A percentile compares a stretch with the other conserved stretches of the same genome.
Conservation (phyloP, 2,329 filamentous ascomycete genomes). For the Alternaria tenuissima region DNA sequence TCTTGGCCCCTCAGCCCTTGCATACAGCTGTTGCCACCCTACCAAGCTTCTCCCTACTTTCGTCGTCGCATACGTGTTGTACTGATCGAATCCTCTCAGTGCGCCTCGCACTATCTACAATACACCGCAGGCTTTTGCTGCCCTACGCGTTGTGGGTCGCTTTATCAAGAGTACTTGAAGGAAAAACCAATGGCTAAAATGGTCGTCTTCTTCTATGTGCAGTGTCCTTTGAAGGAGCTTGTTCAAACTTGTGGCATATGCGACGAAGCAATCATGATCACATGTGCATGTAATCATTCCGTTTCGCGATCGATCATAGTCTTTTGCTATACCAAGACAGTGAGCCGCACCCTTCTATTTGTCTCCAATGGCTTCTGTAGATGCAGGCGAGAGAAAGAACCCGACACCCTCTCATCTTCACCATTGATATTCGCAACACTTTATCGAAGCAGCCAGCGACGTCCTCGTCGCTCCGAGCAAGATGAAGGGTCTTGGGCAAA, state of each 20-base stretch:
- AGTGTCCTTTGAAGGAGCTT: neutral
- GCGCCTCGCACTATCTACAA: neutral
- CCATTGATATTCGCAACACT: neutral
- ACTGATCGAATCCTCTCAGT: neutral
- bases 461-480: neutral
- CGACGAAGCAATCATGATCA: neutral
- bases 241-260: neutral
- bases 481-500: too few relatives aligned
- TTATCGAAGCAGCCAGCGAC: neutral
- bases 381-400: neutral
- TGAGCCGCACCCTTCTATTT: neutral
- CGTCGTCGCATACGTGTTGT: neutral
- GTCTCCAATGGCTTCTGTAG: neutral
- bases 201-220: neutral
- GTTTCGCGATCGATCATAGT: neutral
- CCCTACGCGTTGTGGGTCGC: neutral
- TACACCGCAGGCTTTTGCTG: neutral
- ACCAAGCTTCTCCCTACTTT: neutral
- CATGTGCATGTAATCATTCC: neutral
- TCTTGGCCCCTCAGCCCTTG: neutral
- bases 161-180: neutral
- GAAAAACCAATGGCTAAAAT: neutral
- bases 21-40: neutral
- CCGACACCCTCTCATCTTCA: neutral
- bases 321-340: neutral